These are phyloP conservation scores for Tilletia walkeri DNA, from an alignment of 1,284 basidiomycete species.

Conservation along the genomic window DNA sequence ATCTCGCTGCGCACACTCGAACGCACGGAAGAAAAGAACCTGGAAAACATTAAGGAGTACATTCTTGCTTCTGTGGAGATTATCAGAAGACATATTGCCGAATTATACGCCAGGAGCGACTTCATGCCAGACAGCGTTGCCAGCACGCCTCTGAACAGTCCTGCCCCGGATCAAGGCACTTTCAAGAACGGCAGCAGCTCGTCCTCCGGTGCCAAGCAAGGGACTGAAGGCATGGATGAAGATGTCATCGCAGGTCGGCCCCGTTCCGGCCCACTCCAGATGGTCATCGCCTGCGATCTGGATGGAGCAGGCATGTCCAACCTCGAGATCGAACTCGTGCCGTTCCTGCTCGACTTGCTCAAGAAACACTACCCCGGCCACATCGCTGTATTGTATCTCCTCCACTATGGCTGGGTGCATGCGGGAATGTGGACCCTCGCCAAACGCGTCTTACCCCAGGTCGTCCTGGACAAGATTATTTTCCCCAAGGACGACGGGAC, in stretches of 20 bases:
- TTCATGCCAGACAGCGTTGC: conserved; percentile 17
- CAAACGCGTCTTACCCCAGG: conserved; percentile 71
- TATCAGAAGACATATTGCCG: conserved; percentile 42
- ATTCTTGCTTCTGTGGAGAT: conserved; percentile 53
- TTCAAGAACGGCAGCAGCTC: conserved; percentile 15
- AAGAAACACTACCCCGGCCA: conserved; percentile 53
- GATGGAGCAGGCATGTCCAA: conserved; percentile 44
- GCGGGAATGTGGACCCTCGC: conserved; percentile 72
- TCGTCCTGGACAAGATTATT: conserved; percentile 69
- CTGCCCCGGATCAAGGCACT: background rate
- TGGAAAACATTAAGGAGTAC: conserved; percentile 51
- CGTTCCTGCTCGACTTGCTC: conserved; percentile 50
- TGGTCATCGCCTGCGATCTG: conserved; percentile 44
- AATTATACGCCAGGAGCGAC: background rate
- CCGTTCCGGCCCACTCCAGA: conserved; percentile 33
- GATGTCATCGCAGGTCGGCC: background rate
- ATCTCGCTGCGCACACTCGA: conserved; percentile 48
- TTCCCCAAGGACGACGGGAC: conserved; percentile 63
- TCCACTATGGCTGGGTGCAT: conserved; percentile 81
- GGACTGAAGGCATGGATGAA: background rate
- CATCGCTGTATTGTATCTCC: conserved; percentile 65
- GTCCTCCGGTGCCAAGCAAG: background rate
- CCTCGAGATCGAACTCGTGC: conserved; percentile 51
- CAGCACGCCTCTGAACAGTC: background rate
- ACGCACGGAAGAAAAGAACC: conserved; percentile 31